Evolutionary conservation across 2,329 filamentous ascomycete species (phyloP), one percentile per base, ranked within the genome.

Genomic region (Ophiostoma ulmi): DNA sequence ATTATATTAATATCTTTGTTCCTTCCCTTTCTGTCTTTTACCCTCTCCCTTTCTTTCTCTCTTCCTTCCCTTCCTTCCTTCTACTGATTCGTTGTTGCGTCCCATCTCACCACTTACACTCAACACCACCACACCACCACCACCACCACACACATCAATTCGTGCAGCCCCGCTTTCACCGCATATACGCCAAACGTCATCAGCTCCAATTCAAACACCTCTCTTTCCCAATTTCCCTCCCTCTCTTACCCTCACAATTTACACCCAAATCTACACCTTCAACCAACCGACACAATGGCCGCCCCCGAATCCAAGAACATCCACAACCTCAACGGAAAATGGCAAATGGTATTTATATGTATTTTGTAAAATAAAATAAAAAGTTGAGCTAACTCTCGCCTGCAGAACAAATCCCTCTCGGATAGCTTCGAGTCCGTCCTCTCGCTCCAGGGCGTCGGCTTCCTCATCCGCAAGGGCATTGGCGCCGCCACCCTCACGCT

Each of bases 331-430:
- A 87, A 80, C 75, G 91, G 91, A 73, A 86, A 85, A 77, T 94
- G 89, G 85, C 78, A 83, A 72, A 86, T 94, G 85, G 90, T 92
- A 82, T 1, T 58, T 36, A 17, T n/a, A n/a, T n/a, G n/a, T n/a
- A n/a, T n/a, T n/a, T n/a, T n/a, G n/a, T n/a, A n/a, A n/a, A n/a
- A n/a, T n/a, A n/a, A n/a, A n/a, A n/a, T n/a, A n/a, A n/a, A n/a
- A n/a, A n/a, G n/a, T n/a, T n/a, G n/a, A n/a, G n/a, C n/a, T 61
- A 14, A 38, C 26, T 64, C 20, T 17, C 36, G 14, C 20, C 35
- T n/a, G 8, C 77, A 94, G 92, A 94, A 95, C 85, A 91, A 91
- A 78, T 80, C 82, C 73, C 83, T 93, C 75, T 93, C 91, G 72
- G 89, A 91, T 79, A 81, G 84, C 74, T 81, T 88, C 67, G 91